Percentiles rank a stretch among this genome's conserved stretches.
These are phyloP conservation scores for Lactifluus hygrophoroides DNA, from an alignment of 768 basidiomycete genomes.

Conservation along the genomic window DNA sequence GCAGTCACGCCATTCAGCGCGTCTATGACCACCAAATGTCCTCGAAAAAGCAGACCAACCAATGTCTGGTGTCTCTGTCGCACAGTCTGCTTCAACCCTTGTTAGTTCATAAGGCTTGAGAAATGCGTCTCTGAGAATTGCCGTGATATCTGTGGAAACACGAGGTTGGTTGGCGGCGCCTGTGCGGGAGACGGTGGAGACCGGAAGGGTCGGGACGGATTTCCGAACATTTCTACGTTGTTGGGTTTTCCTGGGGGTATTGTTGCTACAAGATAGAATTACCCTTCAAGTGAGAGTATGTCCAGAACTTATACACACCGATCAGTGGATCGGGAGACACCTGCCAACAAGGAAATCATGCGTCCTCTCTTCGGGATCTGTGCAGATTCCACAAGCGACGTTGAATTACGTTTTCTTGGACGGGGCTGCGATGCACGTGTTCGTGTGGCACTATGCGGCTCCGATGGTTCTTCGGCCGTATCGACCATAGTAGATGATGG, in stretches of 20 bases:
- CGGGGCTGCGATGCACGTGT: neutral
- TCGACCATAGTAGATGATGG: neutral
- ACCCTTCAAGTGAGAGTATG: neutral
- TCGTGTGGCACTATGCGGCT: neutral
- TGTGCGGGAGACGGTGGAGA: neutral
- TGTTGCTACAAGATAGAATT: neutral
- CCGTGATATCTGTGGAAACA: neutral
- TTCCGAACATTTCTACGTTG: neutral
- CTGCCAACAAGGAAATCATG: neutral
- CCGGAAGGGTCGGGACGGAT: neutral
- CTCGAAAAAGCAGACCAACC: rapidly evolving
- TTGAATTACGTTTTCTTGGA: neutral
- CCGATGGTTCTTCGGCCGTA: neutral
- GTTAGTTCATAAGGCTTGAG: neutral
- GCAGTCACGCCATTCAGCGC: neutral
- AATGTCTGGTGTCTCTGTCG: neutral
- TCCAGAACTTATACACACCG: neutral
- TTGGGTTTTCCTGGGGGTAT: no score
- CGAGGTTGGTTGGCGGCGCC: neutral
- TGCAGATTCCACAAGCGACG: neutral
- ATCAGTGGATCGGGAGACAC: neutral
- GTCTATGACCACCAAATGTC: neutral
- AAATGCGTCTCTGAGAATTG: neutral
- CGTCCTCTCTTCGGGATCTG: neutral
- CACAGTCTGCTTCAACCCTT: neutral